Conservation (phyloP, 768 basidiomycete species). For the Naganishia kalamii region DNA sequence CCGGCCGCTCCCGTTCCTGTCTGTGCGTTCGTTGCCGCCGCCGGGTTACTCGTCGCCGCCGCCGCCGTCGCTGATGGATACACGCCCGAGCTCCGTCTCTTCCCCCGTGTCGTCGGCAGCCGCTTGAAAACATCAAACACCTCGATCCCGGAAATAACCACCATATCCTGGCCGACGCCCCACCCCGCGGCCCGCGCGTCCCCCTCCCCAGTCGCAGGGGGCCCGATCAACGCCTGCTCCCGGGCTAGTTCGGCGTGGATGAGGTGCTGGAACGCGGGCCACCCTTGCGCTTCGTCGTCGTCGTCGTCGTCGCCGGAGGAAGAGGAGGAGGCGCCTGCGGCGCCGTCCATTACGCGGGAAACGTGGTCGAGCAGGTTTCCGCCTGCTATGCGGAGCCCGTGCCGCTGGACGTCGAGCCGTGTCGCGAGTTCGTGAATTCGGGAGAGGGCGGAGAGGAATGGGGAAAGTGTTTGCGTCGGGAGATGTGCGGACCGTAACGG, state of each 20-base stretch:
- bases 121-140: neutral
- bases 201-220: neutral
- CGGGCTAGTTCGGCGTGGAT: conserved; percentile 3
- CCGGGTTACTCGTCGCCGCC: neutral
- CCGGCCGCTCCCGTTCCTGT: too few species aligned
- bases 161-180: conserved; percentile 23
- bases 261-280: neutral
- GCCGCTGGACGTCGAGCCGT: neutral
- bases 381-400: conserved; percentile 13
- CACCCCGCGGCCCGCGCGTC: neutral
- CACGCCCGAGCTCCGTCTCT: neutral
- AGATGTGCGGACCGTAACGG: neutral
- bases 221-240: conserved; percentile 1
- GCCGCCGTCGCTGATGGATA: neutral
- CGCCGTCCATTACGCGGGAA: neutral
- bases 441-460: neutral
- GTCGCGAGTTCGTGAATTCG: neutral
- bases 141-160: conserved; percentile 7
- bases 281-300: neutral
- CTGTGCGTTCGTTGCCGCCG: neutral
- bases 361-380: conserved; percentile 20
- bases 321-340: neutral
- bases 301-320: neutral
- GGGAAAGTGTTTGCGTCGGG: neutral
- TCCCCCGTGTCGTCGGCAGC: neutral